Conservation (phyloP, 2,329 filamentous ascomycete genomes). For the Stylonectria norvegica region DNA sequence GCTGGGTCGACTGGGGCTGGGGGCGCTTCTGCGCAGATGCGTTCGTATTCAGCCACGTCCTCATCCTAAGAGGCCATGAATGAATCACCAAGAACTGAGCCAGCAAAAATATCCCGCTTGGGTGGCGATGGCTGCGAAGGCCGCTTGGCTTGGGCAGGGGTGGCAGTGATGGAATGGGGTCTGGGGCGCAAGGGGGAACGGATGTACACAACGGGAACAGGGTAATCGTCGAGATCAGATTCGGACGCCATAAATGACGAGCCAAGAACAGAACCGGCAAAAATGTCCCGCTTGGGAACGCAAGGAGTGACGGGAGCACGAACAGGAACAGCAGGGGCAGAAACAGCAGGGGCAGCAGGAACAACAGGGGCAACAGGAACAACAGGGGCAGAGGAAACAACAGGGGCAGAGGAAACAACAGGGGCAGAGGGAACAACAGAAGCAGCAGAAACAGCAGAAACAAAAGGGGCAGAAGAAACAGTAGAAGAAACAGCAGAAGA, state of each 20-base stretch:
- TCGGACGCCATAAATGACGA: constrained; percentile 1
- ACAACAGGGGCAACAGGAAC: too few relatives aligned
- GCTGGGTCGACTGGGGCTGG: not conserved
- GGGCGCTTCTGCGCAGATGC: not conserved
- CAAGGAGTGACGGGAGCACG: not conserved
- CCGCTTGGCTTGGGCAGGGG: not conserved
- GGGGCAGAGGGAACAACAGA: too few relatives aligned
- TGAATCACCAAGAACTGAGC: not conserved
- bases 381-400: too few relatives aligned
- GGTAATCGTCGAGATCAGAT: not conserved
- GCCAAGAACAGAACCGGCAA: constrained; percentile 1
- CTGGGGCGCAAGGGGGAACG: not conserved
- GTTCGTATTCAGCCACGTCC: not conserved
- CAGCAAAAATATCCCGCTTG: constrained; percentile 1
- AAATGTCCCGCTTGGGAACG: not conserved
- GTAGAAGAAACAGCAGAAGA: too few relatives aligned
- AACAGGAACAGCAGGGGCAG: too few relatives aligned
- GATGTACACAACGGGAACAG: not conserved
- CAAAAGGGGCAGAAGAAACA: too few relatives aligned
- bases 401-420: too few relatives aligned
- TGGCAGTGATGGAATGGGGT: not conserved
- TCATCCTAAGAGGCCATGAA: constrained; percentile 1
- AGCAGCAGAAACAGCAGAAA: too few relatives aligned
- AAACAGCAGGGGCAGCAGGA: too few relatives aligned
- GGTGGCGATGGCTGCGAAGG: not conserved